Conservation (phyloP, 73 alveolate genomes). For the Tetrahymena malaccensis region DNA sequence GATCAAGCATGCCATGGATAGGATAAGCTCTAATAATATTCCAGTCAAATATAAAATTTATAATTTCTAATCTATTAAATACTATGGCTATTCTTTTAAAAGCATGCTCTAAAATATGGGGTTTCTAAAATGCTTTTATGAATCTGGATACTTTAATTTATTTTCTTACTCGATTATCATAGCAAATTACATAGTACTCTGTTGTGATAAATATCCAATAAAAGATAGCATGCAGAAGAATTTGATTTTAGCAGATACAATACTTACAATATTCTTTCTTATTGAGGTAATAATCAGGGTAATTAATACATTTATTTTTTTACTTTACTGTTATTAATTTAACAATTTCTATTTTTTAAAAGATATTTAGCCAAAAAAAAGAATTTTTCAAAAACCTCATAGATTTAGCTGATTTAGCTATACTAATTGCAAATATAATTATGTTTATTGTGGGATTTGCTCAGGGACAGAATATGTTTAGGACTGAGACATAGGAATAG, state of each 20-base stretch:
- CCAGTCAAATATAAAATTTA: neutral
- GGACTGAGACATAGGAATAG: neutral
- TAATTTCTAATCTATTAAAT: neutral
- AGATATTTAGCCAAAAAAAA: neutral
- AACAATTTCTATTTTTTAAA: neutral
- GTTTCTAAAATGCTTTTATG: neutral
- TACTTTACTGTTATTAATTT: neutral
- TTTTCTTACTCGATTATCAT: neutral
- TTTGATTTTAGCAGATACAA: neutral
- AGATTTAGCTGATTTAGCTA: neutral
- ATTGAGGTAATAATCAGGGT: neutral
- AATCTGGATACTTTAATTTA: neutral
- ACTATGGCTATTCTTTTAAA: neutral
- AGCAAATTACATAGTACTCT: neutral
- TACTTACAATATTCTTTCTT: neutral
- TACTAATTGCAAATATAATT: neutral
- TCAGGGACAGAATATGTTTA: neutral
- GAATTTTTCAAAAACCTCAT: neutral
- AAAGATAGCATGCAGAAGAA: neutral
- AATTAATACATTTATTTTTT: neutral
- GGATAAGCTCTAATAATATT: neutral
- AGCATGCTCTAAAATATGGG: neutral
- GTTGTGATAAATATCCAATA: neutral
- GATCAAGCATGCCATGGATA: neutral
- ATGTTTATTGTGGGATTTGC: neutral